A percentile compares a stretch with the other conserved stretches of the same genome.
Evolutionary conservation across 768 basidiomycete genomes (phyloP).

Genomic region (Rhodotorula sphaerocarpa): DNA sequence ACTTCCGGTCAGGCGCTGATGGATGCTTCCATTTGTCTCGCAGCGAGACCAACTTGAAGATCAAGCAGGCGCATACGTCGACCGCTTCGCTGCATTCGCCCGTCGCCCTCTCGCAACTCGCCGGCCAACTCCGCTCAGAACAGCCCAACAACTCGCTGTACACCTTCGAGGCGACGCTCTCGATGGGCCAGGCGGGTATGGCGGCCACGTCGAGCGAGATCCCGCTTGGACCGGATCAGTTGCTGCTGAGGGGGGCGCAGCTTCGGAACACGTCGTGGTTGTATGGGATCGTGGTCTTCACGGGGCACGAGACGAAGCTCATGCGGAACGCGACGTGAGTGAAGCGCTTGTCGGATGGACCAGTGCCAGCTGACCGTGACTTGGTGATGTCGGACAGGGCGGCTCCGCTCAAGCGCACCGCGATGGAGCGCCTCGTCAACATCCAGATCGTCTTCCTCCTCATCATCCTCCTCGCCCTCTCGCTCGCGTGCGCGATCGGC

Average conservation of each 20-base stretch:
- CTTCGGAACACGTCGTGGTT: constrained; percentile 93
- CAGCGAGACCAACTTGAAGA: constrained; percentile 96
- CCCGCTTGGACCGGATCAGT: constrained; percentile 87
- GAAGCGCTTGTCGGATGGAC: constrained; percentile 42
- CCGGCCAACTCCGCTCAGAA: constrained; percentile 81
- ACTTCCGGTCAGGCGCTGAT: too few relatives aligned
- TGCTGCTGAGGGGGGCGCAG: constrained; percentile 88
- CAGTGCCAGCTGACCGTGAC: constrained; percentile 1
- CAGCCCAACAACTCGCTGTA: constrained; percentile 97
- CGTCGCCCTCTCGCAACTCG: constrained; percentile 59
- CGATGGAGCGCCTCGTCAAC: constrained; percentile 92
- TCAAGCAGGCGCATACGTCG: constrained; percentile 85
- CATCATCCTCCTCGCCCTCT: constrained; percentile 72
- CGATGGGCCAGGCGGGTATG: constrained; percentile 51
- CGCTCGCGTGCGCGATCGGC: constrained; percentile 83
- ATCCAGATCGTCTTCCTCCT: constrained; percentile 93
- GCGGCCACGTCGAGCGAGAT: constrained; percentile 44
- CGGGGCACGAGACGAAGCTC: constrained; percentile 95
- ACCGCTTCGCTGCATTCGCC: constrained; percentile 73
- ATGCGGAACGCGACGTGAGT: constrained; percentile 91
- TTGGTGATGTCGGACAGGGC: constrained; percentile 52
- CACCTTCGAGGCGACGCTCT: constrained; percentile 64
- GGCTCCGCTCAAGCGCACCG: constrained; percentile 91
- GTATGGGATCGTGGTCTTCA: constrained; percentile 86
- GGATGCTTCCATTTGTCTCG: background rate